Percentiles rank a stretch among this genome's conserved stretches.
Evolutionary conservation across 1,284 basidiomycete species (phyloP).

Genomic region (Cystobasidium slooffiae): DNA sequence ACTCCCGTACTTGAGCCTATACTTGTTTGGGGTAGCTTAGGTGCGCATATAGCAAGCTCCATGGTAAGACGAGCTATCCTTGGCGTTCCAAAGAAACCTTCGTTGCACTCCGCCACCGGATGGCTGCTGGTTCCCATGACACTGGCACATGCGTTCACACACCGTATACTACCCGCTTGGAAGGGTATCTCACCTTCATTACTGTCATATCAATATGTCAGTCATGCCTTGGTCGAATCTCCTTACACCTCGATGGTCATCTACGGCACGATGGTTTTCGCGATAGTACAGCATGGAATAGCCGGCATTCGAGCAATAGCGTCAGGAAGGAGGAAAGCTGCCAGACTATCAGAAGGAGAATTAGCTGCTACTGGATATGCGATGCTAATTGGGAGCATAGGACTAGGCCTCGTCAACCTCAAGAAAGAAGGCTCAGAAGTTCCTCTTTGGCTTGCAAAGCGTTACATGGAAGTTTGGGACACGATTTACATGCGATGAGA

Average conservation of each 20-base stretch:
- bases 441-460: conserved; percentile 43
- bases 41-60: conserved; percentile 47
- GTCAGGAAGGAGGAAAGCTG: conserved; percentile 39
- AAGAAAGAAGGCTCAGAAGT: conserved; percentile 31
- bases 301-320: conserved; percentile 44
- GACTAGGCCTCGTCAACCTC: conserved; percentile 36
- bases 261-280: conserved; percentile 45
- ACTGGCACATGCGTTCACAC: conserved; percentile 47
- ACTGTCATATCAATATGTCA: conserved; percentile 50
- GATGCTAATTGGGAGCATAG: conserved; percentile 19
- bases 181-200: conserved; percentile 49
- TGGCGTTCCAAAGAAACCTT: conserved; percentile 26
- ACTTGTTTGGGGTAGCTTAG: conserved; percentile 48
- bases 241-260: conserved; percentile 29
- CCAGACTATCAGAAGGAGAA: conserved; percentile 4
- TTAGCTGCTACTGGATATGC: conserved; percentile 25
- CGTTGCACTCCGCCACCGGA: conserved; percentile 47
- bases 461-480: conserved; percentile 32
- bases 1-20: conserved; percentile 46
- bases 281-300: conserved; percentile 49
- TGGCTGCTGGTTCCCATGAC: conserved; percentile 50
- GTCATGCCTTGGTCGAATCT: conserved; percentile 46
- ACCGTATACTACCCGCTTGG: conserved; percentile 50
- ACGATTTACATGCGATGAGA: conserved; percentile 6
- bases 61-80: conserved; percentile 31